Evolutionary conservation across 495 filamentous ascomycete species (phyloP), one percentile per base, ranked within the genome.

Genomic region (Niebla homalea): DNA sequence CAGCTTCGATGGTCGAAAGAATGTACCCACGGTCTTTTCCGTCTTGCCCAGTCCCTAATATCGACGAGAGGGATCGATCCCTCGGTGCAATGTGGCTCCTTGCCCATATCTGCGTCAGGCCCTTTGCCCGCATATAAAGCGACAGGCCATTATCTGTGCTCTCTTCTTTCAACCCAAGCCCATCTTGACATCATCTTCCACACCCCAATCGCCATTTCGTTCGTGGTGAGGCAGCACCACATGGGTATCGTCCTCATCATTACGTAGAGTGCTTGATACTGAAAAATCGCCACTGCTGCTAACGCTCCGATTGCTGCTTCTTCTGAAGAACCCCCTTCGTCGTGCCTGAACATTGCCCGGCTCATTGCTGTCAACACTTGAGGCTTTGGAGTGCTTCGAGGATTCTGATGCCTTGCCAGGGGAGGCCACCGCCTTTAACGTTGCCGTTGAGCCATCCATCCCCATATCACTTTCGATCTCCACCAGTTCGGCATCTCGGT

Each of bases 401-500:
- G 25, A 20, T 2, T 44, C 12, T 58, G 57, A 16, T 49, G 37
- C 5, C 54, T 55, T 12, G 7, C 50, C 58, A n/a, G 54, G 57
- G n/a, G 57, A 35, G 36, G 56, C 29, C 19, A 52, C 41, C 23
- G 64, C 63, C 21, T 50, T 48, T 7, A 62, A 55, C n/a, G 66
- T 68, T 18, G 64, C 64, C 14, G 63, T 57, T 12, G 65, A 68
- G 4, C 62, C 68, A 20, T 52, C 53, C 46, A 68, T 52, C 48
- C 71, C 71, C 5, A 56, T 65, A 43, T 51, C 65, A 11, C 63
- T 66, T 21, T 75, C 65, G 19, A 79, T 66, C 55, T 99, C 93
- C 35, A 95, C 84, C 18, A 99, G 78, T 64, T 99, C 93, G 22
- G 93, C 92, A 58, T 95, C 92, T 25, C 93, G 81, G 60, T 83